phyloP scores from a whole-genome alignment of 2,329 filamentous ascomycete species.

The Alternaria brassicicola region DNA sequence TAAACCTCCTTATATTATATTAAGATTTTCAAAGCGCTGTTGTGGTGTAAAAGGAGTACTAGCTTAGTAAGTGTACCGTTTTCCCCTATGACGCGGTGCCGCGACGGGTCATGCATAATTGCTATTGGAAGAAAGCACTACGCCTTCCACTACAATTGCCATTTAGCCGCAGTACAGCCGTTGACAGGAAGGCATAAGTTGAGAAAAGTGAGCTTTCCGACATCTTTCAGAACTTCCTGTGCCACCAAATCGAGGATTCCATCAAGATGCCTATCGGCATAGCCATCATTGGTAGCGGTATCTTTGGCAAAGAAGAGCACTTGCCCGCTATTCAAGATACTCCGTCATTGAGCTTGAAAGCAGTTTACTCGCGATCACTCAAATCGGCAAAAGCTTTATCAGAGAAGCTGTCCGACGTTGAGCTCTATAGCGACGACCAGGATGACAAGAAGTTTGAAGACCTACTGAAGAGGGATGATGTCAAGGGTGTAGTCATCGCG shows the following conservation, averaged over 20 bases:
- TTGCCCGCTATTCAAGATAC: conserved; percentile 66
- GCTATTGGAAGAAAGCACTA: conserved; percentile 14
- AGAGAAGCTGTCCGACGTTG: conserved; percentile 51
- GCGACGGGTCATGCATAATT: conserved; percentile 5
- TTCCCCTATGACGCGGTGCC: no score
- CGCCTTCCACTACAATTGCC: conserved; percentile 13
- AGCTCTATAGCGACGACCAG: conserved; percentile 65
- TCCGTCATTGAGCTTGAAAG: conserved; percentile 63
- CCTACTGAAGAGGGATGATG: conserved; percentile 61
- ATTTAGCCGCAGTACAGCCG: conserved; percentile 26
- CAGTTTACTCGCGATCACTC: conserved; percentile 69
- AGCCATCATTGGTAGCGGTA: conserved; percentile 68
- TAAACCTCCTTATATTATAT: no score
- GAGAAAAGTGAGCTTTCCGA: not conserved
- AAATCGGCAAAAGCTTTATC: conserved; percentile 57
- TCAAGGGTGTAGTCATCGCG: conserved; percentile 63
- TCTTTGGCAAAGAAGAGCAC: conserved; percentile 66
- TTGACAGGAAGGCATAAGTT: not conserved
- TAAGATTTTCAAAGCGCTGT: no score
- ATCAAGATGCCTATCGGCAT: conserved; percentile 54
- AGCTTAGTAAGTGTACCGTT: no score
- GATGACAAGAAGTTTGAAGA: conserved; percentile 57
- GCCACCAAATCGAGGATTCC: not conserved
- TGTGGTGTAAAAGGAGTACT: no score
- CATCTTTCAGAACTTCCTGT: not conserved